Base-by-base conservation (phyloP, 1,139 yeast genomes). In the Taphrina deformans region DNA sequence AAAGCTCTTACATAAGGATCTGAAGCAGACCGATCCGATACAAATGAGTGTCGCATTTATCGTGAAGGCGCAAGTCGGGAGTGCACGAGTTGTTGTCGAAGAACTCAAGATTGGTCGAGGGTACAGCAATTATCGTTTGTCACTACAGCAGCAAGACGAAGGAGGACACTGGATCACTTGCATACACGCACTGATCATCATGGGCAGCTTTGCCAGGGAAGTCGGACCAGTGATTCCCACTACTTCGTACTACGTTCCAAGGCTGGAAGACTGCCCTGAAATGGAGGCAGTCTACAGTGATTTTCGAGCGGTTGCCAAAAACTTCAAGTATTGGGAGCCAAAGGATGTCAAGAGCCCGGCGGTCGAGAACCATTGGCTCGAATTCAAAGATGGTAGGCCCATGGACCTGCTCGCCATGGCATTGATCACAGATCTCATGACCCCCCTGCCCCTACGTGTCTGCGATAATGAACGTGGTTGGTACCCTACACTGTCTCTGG, bases 341-440 rank as follows among this genome's bases (percentile, higher is more conserved):
- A 35, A 26, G 12, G 48, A 38, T 16, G 16, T n/a, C 18, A 38
- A 50, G 27, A 18, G 46, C 16, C 50, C 56, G 21, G 50, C 55
- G 10, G 21, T 40, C 24, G 63, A 59, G 45, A 50, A 27, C 21
- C 55, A 59, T 26, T 59, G 63, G 63, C 51, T 59, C 44, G 35
- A 41, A 35, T 35, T 50, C 50, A 59, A 59, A 40, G 63, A 59
- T 27, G 51, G 46, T 12, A 18, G 56, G 18, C 48, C 44, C 16
- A 59, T 59, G 63, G 63, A 59, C 46, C 26, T 27, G 27, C 56
- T 59, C 21, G 56, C 56, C 27, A 38, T 48, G 29, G 63, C 55
- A 12, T 50, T 59, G 55, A 59, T 59, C 41, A 21, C 56, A 16
- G 63, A 59, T 38, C 56, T 59, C n/a, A 59, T 59, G 63, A 59